phyloP scores from a whole-genome alignment of 306 rosid genomes.

The Prunus mongolica region DNA sequence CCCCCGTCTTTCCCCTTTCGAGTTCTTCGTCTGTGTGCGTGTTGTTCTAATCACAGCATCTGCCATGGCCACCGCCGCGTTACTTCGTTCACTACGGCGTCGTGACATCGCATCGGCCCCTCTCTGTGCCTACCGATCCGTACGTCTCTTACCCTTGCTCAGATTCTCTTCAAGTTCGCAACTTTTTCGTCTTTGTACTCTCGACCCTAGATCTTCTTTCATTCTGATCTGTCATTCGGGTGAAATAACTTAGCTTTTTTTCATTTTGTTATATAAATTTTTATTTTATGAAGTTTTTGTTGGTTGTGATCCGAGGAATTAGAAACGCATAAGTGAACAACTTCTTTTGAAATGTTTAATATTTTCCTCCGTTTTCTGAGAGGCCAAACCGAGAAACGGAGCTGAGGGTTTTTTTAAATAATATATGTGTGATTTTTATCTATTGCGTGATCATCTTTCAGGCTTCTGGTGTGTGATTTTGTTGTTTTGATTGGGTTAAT shows the following conservation, averaged over 20 bases:
- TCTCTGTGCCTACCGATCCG: slow-evolving; percentile 53
- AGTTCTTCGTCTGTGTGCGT: not conserved
- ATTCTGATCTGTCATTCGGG: not conserved
- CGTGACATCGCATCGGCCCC: slow-evolving; percentile 33
- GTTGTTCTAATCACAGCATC: not conserved
- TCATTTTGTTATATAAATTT: not conserved
- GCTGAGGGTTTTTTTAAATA: not conserved
- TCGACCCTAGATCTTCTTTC: not conserved
- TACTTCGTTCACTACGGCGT: slow-evolving; percentile 34
- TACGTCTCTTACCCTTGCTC: slow-evolving; percentile 14
- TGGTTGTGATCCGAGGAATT: not conserved
- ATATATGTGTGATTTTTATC: not conserved
- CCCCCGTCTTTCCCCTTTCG: not conserved
- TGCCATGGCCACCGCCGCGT: slow-evolving; percentile 36
- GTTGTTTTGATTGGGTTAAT: not conserved
- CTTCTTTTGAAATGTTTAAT: too few species aligned
- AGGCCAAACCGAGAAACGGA: not conserved
- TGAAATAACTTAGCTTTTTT: too few species aligned
- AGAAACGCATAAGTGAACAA: not conserved
- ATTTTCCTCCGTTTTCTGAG: not conserved
- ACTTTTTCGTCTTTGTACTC: not conserved
- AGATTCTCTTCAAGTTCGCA: not conserved
- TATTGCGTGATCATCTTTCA: not conserved
- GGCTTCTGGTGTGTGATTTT: not conserved
- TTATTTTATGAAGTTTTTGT: not conserved